Evolutionary conservation across 2,329 filamentous ascomycete genomes (phyloP), one percentile per base, ranked within the genome.

Genomic region (Diaporthe caulivora): DNA sequence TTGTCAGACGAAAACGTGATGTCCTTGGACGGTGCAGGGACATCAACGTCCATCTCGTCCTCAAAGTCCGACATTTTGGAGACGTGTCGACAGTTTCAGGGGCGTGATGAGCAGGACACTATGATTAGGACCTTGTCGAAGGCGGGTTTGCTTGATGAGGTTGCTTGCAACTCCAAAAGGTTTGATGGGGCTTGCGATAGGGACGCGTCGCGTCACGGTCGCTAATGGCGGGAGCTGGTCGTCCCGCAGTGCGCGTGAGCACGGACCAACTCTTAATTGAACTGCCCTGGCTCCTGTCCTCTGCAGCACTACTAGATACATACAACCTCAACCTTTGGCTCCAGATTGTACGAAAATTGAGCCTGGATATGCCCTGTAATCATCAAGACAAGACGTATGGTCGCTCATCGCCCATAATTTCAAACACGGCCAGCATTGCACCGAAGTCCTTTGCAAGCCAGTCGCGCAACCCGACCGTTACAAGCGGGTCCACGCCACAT

Each of bases 1-100:
- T 91, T 90, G 76, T 94, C 92, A 34, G 94, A 93, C 72, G 92
- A 93, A 84, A 98, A 98, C 72, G 82, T 83, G 73, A 91, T 82
- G 77, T 88, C 87, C 73, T 85, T 86, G 75, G 84, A 84, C 49
- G 82, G 78, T 37, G 82, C 80, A 31, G 86, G 85, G 76, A 81
- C 86, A 77, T 91, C 89, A 49, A 91, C 83, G 77, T 91, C 89
- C 89, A 91, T 91, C 72, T 89, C 88, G 77, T 91, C 88, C 75
- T 87, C 89, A 74, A 85, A 87, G 78, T 91, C 89, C 0, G 89
- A 91, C 89, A 91, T 91, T 55, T 73, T 81, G 79, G 72, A 29
- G 15, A 26, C 2, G 40, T n/a, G 17, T 9, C 11, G n/a, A 9
- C 15, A 34, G 13, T 18, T 26, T 11, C 5, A 2, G 5, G 62